Evolutionary conservation across 2,329 filamentous ascomycete species (phyloP), one percentile per base, ranked within the genome.

Genomic region (Chrysosporium queenslandicum): DNA sequence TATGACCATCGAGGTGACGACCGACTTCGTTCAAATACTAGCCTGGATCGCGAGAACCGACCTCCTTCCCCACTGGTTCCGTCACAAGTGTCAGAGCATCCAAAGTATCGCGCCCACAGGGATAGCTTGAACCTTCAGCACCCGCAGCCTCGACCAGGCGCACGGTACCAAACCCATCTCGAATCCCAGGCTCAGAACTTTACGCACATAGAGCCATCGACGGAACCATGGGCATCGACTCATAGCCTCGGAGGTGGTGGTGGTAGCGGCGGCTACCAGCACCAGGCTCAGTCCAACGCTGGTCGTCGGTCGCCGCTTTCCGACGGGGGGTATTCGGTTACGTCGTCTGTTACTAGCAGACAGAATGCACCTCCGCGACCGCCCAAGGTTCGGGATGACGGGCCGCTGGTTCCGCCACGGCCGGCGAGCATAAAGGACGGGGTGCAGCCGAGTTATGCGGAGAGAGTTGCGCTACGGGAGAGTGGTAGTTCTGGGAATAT

Each of bases 101-200:
- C 81, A 14, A 83, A 83, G 58, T 84, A 83, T 60, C 77, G 80
- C 58, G 80, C 79, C 54, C 78, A 83, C 59, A 76, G 81, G 54
- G 80, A 82, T 62, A 82, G 79, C 46, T 63, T 83, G 53, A 79
- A 82, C 58, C 67, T 84, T 40, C 76, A 82, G 59, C 81, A 84
- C 60, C 81, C 81, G 11, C 81, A 83, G 62, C 81, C 81, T 12
- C 74, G 80, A 32, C 77, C 77, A 55, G 81, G 81, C 1, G 75
- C 75, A 36, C 78, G 79, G 34, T 81, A 81, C 60, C 79, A 83
- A 60, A 76, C 74, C 50, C 75, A 78, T 18, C 70, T 84, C 8
- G 81, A 84, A 64, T 75, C 73, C 1, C 75, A 82, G 61, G 81
- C 81, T 12, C 75, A 79, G 48, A 70, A 73, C 40, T 82, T 76